Conservation (phyloP, 345 rosid genomes). For the Hirschfeldia incana region DNA sequence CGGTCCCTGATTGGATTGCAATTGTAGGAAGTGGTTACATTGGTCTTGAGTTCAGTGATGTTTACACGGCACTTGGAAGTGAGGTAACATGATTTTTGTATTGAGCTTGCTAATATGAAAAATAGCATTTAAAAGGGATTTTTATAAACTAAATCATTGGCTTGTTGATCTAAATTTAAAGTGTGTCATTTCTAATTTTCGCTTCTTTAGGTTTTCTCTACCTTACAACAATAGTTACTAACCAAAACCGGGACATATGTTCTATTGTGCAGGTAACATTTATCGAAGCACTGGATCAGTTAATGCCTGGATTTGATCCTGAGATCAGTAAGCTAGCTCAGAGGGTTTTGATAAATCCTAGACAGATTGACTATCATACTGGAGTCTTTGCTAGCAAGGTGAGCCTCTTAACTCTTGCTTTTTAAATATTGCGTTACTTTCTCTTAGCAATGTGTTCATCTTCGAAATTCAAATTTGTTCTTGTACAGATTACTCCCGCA, state of each 20-base stretch:
- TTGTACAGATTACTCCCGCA: slow-evolving; percentile 83
- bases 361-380: slow-evolving; percentile 90
- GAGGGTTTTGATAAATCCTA: slow-evolving; percentile 88
- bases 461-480: neutral
- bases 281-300: slow-evolving; percentile 93
- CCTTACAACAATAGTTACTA: slow-evolving; percentile 11
- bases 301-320: slow-evolving; percentile 99
- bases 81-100: slow-evolving; percentile 57
- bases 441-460: neutral
- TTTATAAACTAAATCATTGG: neutral
- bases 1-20: slow-evolving; percentile 97
- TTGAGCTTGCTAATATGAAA: neutral
- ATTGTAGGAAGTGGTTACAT: slow-evolving; percentile 99
- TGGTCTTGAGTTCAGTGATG: slow-evolving; percentile 99
- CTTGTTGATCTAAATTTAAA: slow-evolving; percentile 14
- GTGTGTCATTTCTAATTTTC: neutral
- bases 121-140: neutral
- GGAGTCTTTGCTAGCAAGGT: slow-evolving; percentile 99
- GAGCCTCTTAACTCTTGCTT: slow-evolving; percentile 18
- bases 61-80: slow-evolving; percentile 98
- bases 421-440: neutral
- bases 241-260: slow-evolving; percentile 14
- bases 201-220: neutral
- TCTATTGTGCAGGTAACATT: slow-evolving; percentile 73
- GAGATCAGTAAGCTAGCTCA: slow-evolving; percentile 97